Evolutionary conservation across 371 early-diverging fungal species (phyloP).

Genomic region (Rhizopus delemar): DNA sequence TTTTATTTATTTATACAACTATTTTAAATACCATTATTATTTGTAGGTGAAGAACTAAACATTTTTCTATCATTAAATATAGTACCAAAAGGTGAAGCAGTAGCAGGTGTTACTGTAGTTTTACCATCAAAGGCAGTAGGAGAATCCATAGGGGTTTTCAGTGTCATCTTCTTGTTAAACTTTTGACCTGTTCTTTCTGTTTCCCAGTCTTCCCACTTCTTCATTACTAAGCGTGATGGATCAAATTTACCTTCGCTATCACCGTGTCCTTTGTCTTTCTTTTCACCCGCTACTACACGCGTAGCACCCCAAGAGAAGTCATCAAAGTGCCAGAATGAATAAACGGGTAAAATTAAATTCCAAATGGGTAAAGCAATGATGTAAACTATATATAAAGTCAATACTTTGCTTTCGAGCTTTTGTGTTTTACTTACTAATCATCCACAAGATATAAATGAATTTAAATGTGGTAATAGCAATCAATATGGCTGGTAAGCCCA

Average conservation of each 20-base stretch:
- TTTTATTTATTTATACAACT: too few species aligned
- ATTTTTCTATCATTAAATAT: slow-evolving; percentile 55
- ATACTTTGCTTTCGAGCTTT: background rate
- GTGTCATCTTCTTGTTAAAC: slow-evolving; percentile 28
- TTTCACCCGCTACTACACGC: slow-evolving; percentile 74
- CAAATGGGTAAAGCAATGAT: slow-evolving; percentile 88
- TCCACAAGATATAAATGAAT: slow-evolving; percentile 75
- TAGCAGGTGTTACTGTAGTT: slow-evolving; percentile 33
- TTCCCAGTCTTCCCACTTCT: slow-evolving; percentile 76
- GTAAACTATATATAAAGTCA: slow-evolving; percentile 44
- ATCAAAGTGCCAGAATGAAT: slow-evolving; percentile 97
- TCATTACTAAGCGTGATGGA: slow-evolving; percentile 62
- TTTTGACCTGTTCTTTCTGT: slow-evolving; percentile 56
- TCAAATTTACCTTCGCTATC: slow-evolving; percentile 69
- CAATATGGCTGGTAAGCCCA: slow-evolving; percentile 83
- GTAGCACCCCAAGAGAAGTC: slow-evolving; percentile 95
- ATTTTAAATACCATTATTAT: too few species aligned
- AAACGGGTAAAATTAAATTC: slow-evolving; percentile 92
- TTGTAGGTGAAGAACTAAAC: slow-evolving; percentile 12
- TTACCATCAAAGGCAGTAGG: slow-evolving; percentile 36
- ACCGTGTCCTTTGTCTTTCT: slow-evolving; percentile 62
- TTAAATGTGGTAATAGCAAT: slow-evolving; percentile 83
- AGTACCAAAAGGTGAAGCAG: slow-evolving; percentile 36
- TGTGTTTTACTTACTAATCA: slow-evolving; percentile 54
- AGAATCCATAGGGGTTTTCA: slow-evolving; percentile 37